phyloP scores from a whole-genome alignment of 805 yeast genomes.

The Ascoidea rubescens region DNA sequence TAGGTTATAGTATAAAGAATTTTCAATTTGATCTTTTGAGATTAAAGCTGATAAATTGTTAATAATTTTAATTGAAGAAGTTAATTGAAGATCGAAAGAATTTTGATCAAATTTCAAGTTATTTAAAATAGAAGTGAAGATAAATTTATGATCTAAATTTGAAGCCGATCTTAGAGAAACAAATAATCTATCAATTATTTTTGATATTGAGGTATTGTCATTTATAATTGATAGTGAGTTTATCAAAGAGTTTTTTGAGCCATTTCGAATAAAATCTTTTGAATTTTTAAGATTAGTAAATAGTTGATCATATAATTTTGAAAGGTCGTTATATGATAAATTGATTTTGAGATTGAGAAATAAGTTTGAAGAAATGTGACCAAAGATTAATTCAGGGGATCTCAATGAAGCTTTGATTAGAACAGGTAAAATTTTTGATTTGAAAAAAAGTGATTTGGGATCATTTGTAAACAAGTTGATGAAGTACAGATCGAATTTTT shows the following conservation, averaged over 20 bases:
- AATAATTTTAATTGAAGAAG: conserved; percentile 25
- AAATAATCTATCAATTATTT: conserved; percentile 37
- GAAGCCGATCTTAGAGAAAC: conserved; percentile 45
- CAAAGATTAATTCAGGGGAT: conserved; percentile 61
- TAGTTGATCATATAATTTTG: conserved; percentile 38
- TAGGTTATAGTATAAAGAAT: conserved; percentile 35
- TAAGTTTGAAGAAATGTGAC: conserved; percentile 36
- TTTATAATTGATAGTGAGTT: conserved; percentile 11
- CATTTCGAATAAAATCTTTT: conserved; percentile 47
- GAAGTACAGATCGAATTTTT: conserved; percentile 25
- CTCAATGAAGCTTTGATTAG: conserved; percentile 66
- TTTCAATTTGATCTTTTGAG: conserved; percentile 66
- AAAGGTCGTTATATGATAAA: conserved; percentile 9
- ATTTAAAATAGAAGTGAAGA: conserved; percentile 22
- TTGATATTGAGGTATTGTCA: conserved; percentile 16
- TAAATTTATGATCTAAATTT: conserved; percentile 49
- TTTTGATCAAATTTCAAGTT: conserved; percentile 25
- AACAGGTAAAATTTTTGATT: conserved; percentile 33
- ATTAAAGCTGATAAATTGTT: conserved; percentile 35
- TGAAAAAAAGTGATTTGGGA: conserved; percentile 20
- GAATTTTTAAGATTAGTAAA: conserved; percentile 51
- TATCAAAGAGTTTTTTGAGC: conserved; percentile 25
- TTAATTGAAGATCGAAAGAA: conserved; percentile 10
- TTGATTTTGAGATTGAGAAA: conserved; percentile 26
- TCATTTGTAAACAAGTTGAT: conserved; percentile 25